These are phyloP conservation scores for Rhododendron kiyosumense DNA, from an alignment of 148 eudicot species.

Conservation along the genomic window DNA sequence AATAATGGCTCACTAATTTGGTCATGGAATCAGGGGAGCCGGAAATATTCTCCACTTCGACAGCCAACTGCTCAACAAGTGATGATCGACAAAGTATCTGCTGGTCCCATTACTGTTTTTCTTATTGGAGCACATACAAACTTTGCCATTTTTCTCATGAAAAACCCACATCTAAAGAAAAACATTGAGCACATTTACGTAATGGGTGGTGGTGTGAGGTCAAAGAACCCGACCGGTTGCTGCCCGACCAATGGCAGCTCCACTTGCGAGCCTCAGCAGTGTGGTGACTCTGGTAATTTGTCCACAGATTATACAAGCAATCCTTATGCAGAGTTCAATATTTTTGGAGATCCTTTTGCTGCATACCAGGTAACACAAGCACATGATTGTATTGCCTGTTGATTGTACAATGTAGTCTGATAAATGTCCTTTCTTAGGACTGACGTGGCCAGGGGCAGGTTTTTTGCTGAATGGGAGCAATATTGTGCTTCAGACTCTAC, in stretches of 20 bases:
- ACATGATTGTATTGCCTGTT: not conserved
- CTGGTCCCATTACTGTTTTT: slow-evolving; percentile 67
- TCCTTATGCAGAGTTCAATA: slow-evolving; percentile 85
- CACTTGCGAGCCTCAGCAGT: slow-evolving; percentile 48
- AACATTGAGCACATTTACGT: slow-evolving; percentile 69
- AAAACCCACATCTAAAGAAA: slow-evolving; percentile 71
- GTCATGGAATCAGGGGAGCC: slow-evolving; percentile 47
- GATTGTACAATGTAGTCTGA: not conserved
- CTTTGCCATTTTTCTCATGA: slow-evolving; percentile 71
- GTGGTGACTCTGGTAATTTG: slow-evolving; percentile 69
- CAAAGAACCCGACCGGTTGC: slow-evolving; percentile 69
- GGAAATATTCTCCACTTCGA: slow-evolving; percentile 57
- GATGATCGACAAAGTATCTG: slow-evolving; percentile 60
- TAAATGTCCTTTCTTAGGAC: not conserved
- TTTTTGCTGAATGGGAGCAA: not conserved
- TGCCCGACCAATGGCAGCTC: slow-evolving; percentile 44
- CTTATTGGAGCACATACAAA: slow-evolving; percentile 71
- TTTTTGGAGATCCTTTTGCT: slow-evolving; percentile 90
- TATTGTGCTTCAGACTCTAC: not conserved
- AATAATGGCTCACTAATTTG: not conserved
- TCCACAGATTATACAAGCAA: slow-evolving; percentile 60
- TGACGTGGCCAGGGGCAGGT: not conserved
- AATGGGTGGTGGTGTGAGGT: slow-evolving; percentile 84
- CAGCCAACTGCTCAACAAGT: slow-evolving; percentile 84
- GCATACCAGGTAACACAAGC: slow-evolving; percentile 65